Evolutionary conservation across 1,284 basidiomycete species (phyloP).

Genomic region (Phenoliferia sp.): DNA sequence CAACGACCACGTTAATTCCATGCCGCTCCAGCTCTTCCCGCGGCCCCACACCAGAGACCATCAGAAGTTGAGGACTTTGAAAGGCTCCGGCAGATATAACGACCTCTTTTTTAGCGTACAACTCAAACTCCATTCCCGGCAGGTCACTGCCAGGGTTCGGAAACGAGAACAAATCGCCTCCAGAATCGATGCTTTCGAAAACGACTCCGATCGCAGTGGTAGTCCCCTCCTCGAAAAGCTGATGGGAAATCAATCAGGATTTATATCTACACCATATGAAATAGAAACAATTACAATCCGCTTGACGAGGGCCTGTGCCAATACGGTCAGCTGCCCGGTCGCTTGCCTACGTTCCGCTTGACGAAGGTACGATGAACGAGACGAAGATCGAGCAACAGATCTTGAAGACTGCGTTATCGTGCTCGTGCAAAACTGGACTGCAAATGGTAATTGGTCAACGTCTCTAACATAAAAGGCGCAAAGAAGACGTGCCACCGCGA

Average conservation of each 20-base stretch:
- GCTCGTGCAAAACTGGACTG: not conserved
- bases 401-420: not conserved
- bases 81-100: conserved; percentile 3
- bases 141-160: not conserved
- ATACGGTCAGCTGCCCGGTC: not conserved
- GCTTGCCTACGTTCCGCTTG: not conserved
- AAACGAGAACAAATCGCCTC: not conserved
- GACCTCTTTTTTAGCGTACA: not conserved
- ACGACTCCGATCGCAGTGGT: conserved; percentile 37
- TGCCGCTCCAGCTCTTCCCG: conserved; percentile 50
- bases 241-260: not conserved
- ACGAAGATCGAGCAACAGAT: not conserved
- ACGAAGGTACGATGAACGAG: not conserved
- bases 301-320: not conserved
- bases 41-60: conserved; percentile 67
- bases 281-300: not conserved
- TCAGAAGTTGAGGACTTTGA: conserved; percentile 55
- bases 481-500: not conserved
- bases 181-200: not conserved
- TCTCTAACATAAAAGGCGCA: not conserved
- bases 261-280: not conserved
- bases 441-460: not conserved
- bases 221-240: conserved; percentile 45
- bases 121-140: not conserved
- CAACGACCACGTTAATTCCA: conserved; percentile 52